Evolutionary conservation across 495 filamentous ascomycete species (phyloP).

Genomic region (Penicillium arizonense): DNA sequence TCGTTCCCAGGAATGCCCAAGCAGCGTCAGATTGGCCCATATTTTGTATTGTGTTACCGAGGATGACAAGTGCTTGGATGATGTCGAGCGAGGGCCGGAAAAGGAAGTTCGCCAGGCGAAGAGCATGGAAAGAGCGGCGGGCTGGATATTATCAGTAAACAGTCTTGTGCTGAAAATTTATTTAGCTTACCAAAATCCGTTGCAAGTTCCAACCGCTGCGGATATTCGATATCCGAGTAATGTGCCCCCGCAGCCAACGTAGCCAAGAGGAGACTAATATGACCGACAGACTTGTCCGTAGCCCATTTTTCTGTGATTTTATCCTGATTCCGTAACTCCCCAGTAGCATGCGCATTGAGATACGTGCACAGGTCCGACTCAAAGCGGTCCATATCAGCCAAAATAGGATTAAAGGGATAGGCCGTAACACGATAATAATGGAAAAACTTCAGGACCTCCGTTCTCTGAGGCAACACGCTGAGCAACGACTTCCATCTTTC

Average conservation of each 20-base stretch:
- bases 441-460: slow-evolving; percentile 44
- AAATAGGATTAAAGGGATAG: slow-evolving; percentile 50
- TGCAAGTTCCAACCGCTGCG: slow-evolving; percentile 25
- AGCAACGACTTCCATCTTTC: slow-evolving; percentile 32
- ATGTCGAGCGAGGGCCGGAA: slow-evolving; percentile 43
- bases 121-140: slow-evolving; percentile 34
- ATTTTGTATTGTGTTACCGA: slow-evolving; percentile 48
- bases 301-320: slow-evolving; percentile 30
- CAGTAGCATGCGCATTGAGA: slow-evolving; percentile 35
- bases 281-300: slow-evolving; percentile 33
- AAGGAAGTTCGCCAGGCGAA: slow-evolving; percentile 46
- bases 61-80: slow-evolving; percentile 43
- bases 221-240: slow-evolving; percentile 41
- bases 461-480: slow-evolving; percentile 26
- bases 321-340: slow-evolving; percentile 19
- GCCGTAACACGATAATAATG: slow-evolving; percentile 47
- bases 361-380: slow-evolving; percentile 47
- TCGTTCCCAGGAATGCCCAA: slow-evolving; percentile 45
- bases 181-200: slow-evolving; percentile 30
- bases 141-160: slow-evolving; percentile 14
- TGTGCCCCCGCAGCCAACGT: slow-evolving; percentile 52
- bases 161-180: neutral
- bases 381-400: slow-evolving; percentile 47
- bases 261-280: slow-evolving; percentile 45
- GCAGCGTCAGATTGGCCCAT: slow-evolving; percentile 49